phyloP scores from a whole-genome alignment of 441 rosid genomes.

The Croton laevigatus region DNA sequence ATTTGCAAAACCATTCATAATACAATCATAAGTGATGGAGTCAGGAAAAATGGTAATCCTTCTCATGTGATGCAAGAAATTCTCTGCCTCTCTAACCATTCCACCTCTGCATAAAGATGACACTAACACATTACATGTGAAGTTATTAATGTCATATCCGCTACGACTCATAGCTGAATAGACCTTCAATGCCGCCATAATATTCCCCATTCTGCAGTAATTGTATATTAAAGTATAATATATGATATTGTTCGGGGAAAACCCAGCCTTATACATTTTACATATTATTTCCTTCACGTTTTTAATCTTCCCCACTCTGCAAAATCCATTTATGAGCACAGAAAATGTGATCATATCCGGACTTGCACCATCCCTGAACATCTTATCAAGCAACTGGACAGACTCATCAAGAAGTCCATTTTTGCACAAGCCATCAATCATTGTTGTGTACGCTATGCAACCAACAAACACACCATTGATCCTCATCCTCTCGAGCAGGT shows the following conservation, averaged over 20 bases:
- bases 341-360: conserved; percentile 79
- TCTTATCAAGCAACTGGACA: conserved; percentile 45
- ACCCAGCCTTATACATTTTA: conserved; percentile 61
- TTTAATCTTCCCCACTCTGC: conserved; percentile 43
- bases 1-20: conserved; percentile 62
- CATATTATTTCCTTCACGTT: conserved; percentile 55
- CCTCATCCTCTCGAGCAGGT: conserved; percentile 64
- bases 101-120: conserved; percentile 68
- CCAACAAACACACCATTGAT: conserved; percentile 47
- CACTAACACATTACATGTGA: conserved; percentile 53
- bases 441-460: conserved; percentile 55
- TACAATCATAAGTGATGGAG: conserved; percentile 57
- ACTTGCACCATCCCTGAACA: conserved; percentile 54
- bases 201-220: conserved; percentile 48
- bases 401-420: conserved; percentile 59
- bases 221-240: conserved; percentile 59
- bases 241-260: conserved; percentile 53
- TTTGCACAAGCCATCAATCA: conserved; percentile 78
- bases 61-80: conserved; percentile 55
- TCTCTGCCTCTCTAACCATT: conserved; percentile 61
- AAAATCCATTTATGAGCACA: conserved; percentile 72
- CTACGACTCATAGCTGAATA: conserved; percentile 52
- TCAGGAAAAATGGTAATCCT: conserved; percentile 43
- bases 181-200: conserved; percentile 57
- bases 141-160: conserved; percentile 46